Base-by-base conservation (phyloP, 371 early-diverging fungal genomes). In the Batkoa obscura region DNA sequence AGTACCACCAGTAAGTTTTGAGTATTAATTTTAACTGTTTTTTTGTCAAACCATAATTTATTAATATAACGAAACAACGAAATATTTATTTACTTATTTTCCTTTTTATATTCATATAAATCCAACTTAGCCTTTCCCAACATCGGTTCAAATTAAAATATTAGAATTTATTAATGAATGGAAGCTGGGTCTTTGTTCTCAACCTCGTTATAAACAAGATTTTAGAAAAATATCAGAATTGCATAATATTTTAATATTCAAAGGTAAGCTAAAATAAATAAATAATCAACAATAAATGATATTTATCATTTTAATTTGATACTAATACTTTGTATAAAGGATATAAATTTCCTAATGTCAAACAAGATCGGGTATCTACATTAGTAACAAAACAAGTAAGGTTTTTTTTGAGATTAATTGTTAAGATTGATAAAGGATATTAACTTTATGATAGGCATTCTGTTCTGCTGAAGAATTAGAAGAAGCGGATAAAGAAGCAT, bases 401-500 rank as follows among this genome's bases (percentile, higher is more conserved):
- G 23, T 23, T 23, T 23, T 23, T 23, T 23, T 23, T 23, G 23
- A 23, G 23, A 23, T 23, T 23, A 23, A 23, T 23, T 23, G 23
- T 23, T 23, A 23, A 23, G 23, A 23, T 23, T 23, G 23, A 23
- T 23, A 23, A 23, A 23, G 23, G 23, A 23, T 23, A 23, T 23
- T 23, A 23, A 23, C 23, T 23, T 23, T 23, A 23, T 23, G 23
- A 23, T 23, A 23, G 77, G 62, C 68, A 1, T 68, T 89, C 5
- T 83, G 84, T 64, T 84, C 94, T 3, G 83, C 84, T 15, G 81
- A 89, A 38, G 96, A 98, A 66, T 67, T 94, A 42, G 95, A 95
- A 61, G 83, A 87, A 62, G 90, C 94, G 62, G 96, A 96, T 59
- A 67, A 83, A 38, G 73, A 79, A 33, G 90, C 86, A 1, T 82